Base-by-base conservation (phyloP, 805 yeast species). In the Kluyveromyces aestuarii region DNA sequence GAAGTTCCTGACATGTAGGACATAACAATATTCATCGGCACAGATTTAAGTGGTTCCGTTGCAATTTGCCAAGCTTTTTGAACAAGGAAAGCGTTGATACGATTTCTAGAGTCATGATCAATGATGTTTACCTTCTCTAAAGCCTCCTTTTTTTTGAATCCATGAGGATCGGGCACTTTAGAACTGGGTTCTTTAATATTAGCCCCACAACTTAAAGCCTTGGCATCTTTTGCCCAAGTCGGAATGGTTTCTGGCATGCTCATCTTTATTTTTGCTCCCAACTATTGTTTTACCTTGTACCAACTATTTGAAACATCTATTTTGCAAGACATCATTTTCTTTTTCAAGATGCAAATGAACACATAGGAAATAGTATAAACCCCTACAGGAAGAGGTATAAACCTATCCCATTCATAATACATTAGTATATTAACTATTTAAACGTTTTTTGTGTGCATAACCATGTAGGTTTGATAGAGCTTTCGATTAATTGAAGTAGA, bases 21-120 rank as follows among this genome's bases (percentile, higher is more conserved):
- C 96, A 91, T 87, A 44, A 87, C 70, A 45, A 86, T 65, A 60
- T 87, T 93, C 95, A 88, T 85, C 8, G 97, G 96, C n/a, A 93
- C 75, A 27, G 77, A 68, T 62, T 89, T 91, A 2, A 88, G 86
- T 0, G 97, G 96, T 1, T 81, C 80, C 14, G 77, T 66, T 2
- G 96, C 95, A 37, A 86, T 61, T 50, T 86, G 93, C 96, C 96
- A 88, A 0, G 95, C 90, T 59, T 84, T 85, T 59, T 82, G 77
- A 19, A 70, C 62, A 35, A 38, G 27, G 16, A 36, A 18, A n/a
- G 14, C 10, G 27, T 56, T 72, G 33, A 33, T 33, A 19, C 45
- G 45, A 14, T 43, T 43, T 21, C 33, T 16, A 17, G 45, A 21
- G 18, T 43, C 45, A 43, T 11, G 30, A 21, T 43, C 45, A 16